These are phyloP conservation scores for Dioszegia hungarica DNA, from an alignment of 768 basidiomycete species.

Conservation along the genomic window DNA sequence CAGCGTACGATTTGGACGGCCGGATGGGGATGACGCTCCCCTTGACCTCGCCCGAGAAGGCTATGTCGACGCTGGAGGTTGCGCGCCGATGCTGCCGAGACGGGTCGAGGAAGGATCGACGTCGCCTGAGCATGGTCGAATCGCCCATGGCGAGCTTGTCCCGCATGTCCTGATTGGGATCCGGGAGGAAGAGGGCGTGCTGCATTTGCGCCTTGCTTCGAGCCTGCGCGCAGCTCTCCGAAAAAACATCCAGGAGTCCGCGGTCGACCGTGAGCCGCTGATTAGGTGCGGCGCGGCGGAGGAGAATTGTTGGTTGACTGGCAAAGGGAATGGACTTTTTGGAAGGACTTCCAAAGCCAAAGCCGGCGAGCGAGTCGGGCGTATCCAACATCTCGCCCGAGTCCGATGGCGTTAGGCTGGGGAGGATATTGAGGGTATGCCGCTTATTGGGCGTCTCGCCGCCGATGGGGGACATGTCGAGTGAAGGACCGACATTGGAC, in stretches of 20 bases:
- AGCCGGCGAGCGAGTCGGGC: background rate
- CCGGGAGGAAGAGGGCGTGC: slow-evolving; percentile 34
- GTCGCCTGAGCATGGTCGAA: slow-evolving; percentile 30
- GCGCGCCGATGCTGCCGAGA: background rate
- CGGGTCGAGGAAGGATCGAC: slow-evolving; percentile 36
- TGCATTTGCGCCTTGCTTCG: slow-evolving; percentile 52
- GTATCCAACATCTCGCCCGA: background rate
- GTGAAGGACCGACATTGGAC: slow-evolving; percentile 15
- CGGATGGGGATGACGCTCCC: slow-evolving; percentile 32
- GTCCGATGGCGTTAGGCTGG: slow-evolving; percentile 9
- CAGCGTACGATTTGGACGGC: slow-evolving; percentile 11
- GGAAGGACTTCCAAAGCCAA: background rate
- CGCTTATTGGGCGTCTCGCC: slow-evolving; percentile 14
- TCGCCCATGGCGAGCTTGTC: slow-evolving; percentile 29
- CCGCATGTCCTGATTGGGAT: slow-evolving; percentile 9
- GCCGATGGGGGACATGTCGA: background rate
- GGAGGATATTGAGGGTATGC: slow-evolving; percentile 17
- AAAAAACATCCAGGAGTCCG: slow-evolving; percentile 73
- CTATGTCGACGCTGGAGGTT: slow-evolving; percentile 21
- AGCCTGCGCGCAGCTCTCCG: slow-evolving; percentile 64
- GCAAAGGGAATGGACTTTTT: slow-evolving; percentile 7
- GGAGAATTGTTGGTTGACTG: background rate
- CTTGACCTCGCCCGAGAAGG: slow-evolving; percentile 30
- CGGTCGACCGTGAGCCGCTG: slow-evolving; percentile 55
- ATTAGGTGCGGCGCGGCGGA: slow-evolving; percentile 32